Conservation (phyloP, 2,329 filamentous ascomycete genomes). For the Aurifilum marmelostoma region DNA sequence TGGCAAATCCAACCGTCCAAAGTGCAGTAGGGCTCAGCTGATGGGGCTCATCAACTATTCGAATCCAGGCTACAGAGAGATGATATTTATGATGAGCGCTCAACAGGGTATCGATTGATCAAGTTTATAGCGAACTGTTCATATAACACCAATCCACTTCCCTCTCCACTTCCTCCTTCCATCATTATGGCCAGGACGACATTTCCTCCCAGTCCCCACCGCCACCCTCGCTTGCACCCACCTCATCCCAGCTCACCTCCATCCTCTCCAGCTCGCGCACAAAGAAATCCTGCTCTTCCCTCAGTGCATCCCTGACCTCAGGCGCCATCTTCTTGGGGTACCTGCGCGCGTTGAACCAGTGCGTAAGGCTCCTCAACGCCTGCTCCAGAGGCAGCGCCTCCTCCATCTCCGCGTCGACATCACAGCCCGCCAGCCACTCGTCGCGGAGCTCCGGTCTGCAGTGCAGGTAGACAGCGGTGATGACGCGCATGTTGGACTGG, state of each 20-base stretch:
- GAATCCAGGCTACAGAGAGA: neutral
- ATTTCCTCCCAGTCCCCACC: conserved; percentile 35
- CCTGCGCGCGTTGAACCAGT: conserved; percentile 87
- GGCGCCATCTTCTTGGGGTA: conserved; percentile 79
- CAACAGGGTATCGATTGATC: conserved; percentile 28
- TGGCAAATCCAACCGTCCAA: neutral
- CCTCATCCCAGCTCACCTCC: conserved; percentile 56
- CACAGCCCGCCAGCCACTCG: conserved; percentile 90
- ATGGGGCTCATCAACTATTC: neutral
- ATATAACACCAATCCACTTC: conserved; percentile 2
- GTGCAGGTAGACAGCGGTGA: conserved; percentile 94
- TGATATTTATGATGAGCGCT: neutral
- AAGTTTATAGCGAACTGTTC: conserved; percentile 14
- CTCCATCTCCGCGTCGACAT: conserved; percentile 92
- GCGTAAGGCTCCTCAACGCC: conserved; percentile 82
- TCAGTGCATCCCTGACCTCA: conserved; percentile 60
- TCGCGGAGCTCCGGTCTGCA: conserved; percentile 91
- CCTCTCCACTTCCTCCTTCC: neutral
- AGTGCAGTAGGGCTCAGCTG: neutral
- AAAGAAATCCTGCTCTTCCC: conserved; percentile 80
- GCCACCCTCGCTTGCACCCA: conserved; percentile 38
- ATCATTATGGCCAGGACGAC: conserved; percentile 22
- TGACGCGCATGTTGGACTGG: conserved; percentile 97
- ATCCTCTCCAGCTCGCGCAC: conserved; percentile 75
- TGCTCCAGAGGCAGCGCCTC: conserved; percentile 91